Base-by-base conservation (phyloP, 2,329 filamentous ascomycete species). In the Stemphylium beticola region DNA sequence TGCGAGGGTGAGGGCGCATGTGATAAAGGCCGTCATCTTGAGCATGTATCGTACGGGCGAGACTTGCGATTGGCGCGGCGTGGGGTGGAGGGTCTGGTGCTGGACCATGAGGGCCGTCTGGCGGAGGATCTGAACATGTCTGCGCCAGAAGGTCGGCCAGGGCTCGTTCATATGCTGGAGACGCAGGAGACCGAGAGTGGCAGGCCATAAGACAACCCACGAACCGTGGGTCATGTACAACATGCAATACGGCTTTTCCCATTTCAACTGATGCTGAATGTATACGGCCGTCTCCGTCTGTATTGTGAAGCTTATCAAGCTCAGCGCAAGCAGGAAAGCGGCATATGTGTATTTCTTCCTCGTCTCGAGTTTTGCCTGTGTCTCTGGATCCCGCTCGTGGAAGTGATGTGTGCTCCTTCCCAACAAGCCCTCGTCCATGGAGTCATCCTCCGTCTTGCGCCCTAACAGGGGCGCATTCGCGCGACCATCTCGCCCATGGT, bases 181-280 rank as follows among this genome's bases (percentile, higher is more conserved):
- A 51, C 93, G 88, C 58, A 98, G 81, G 45, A 96, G 83, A 20
- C 90, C 76, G 32, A 99, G 84, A 76, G 96, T 92, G 10, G 85
- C 78, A 0, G 93, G 93, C 91, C 92, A 99, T 20, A 99, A 83
- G 43, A 98, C 77, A 9, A 88, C 76, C 95, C 95, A 99, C 2
- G 92, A 96, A 50, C 93, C 90, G 78, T 99, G 95, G 10, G 95
- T 99, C 62, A 99, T 83, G 77, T 96, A 97, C 82, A 99, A 86
- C 95, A 99, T 99, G 81, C 92, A 96, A 79, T 97, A 99, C n/a
- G 95, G 91, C 80, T 99, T 99, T 78, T 96, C 86, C 95, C 95
- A 99, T 60, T 90, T 87, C 60, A 97, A 78, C 56, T 95, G 87
- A 74, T 93, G 88, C 79, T 98, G 93, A 57, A 99, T 95, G 78